Conservation (phyloP, 1,139 yeast genomes). For the Geotrichum citri-aurantii region DNA sequence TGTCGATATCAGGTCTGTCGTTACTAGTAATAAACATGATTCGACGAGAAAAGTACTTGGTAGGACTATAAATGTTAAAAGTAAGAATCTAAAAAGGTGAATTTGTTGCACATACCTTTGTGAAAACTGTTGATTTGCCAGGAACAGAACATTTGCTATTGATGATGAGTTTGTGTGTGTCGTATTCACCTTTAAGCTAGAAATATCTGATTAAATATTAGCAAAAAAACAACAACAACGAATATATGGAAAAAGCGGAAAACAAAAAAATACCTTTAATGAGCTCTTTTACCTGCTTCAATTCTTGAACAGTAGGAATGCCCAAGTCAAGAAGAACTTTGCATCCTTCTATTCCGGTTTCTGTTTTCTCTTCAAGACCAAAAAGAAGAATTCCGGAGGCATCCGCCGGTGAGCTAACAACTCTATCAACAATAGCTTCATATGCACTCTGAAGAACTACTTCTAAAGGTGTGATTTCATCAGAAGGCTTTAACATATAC, state of each 20-base stretch:
- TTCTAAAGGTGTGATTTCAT: slow-evolving; percentile 17
- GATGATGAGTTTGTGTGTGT: slow-evolving; percentile 15
- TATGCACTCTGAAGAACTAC: slow-evolving; percentile 32
- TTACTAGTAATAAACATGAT: slow-evolving; percentile 57
- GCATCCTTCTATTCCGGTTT: slow-evolving; percentile 21
- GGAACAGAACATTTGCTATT: slow-evolving; percentile 29
- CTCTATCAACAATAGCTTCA: slow-evolving; percentile 30
- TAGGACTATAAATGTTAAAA: slow-evolving; percentile 16
- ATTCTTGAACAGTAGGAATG: slow-evolving; percentile 30
- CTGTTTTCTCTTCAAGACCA: slow-evolving; percentile 25
- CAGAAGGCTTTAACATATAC: slow-evolving; percentile 27
- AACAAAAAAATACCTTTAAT: slow-evolving; percentile 22
- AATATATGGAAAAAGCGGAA: neutral
- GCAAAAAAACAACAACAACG: neutral
- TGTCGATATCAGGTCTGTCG: slow-evolving; percentile 45
- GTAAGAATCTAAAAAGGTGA: slow-evolving; percentile 9
- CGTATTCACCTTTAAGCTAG: neutral
- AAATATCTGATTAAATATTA: neutral
- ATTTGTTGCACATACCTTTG: slow-evolving; percentile 6
- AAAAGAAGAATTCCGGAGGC: slow-evolving; percentile 35
- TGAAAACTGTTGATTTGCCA: slow-evolving; percentile 29
- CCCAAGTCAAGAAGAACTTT: slow-evolving; percentile 29
- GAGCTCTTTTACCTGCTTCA: slow-evolving; percentile 27
- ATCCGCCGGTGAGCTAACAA: slow-evolving; percentile 30
- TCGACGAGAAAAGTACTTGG: slow-evolving; percentile 28